These are phyloP conservation scores for Poterioochromonas sp. DNA, from an alignment of 352 stramenopile genomes.

Conservation along the genomic window DNA sequence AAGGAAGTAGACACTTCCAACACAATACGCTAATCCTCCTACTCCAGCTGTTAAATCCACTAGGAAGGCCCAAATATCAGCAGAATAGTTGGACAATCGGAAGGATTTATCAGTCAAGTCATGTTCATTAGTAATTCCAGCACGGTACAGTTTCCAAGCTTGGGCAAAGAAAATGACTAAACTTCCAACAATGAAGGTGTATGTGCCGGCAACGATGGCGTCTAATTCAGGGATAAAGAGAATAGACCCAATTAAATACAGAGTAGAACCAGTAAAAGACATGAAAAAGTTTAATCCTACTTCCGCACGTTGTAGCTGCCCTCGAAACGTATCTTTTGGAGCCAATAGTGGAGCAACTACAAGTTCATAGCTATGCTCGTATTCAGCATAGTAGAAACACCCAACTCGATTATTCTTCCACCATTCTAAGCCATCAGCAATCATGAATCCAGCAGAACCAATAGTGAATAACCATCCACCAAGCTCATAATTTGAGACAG, in stretches of 20 bases:
- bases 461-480: background rate
- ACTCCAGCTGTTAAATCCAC: background rate
- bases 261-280: background rate
- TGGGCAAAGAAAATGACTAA: background rate
- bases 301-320: background rate
- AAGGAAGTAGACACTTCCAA: background rate
- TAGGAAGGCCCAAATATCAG: background rate
- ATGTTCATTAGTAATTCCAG: background rate
- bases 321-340: background rate
- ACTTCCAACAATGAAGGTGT: background rate
- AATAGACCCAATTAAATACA: slow-evolving; percentile 9
- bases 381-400: slow-evolving; percentile 8
- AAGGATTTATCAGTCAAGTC: background rate
- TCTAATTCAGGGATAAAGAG: background rate
- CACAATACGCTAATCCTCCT: background rate
- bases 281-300: slow-evolving; percentile 14
- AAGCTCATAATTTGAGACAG: background rate
- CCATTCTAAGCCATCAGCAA: slow-evolving; percentile 19
- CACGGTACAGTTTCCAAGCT: background rate
- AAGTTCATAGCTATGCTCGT: background rate
- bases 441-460: background rate
- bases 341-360: background rate
- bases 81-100: background rate
- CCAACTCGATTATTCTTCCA: slow-evolving; percentile 18
- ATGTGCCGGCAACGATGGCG: background rate